These are phyloP conservation scores for Speleostelium caveatum DNA, from an alignment of 78 protist species.

Conservation along the genomic window DNA sequence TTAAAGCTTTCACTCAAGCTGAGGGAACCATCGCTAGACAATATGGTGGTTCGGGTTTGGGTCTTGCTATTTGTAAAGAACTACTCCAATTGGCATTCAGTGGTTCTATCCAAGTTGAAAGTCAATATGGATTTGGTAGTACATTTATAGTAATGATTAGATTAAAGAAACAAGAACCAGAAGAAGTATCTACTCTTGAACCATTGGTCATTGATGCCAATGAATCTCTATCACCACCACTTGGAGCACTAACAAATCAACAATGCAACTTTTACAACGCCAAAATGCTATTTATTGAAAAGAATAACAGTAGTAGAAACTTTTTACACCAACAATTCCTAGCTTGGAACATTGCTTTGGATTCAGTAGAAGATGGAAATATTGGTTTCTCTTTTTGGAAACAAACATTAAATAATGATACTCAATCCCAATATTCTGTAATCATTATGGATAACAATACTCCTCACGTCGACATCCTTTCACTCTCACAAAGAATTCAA, in stretches of 20 bases:
- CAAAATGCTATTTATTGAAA: slow-evolving; percentile 42
- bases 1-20: slow-evolving; percentile 70
- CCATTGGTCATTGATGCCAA: not conserved
- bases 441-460: slow-evolving; percentile 35
- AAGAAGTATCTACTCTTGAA: not conserved
- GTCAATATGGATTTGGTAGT: slow-evolving; percentile 57
- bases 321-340: slow-evolving; percentile 20
- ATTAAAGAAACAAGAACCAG: not conserved
- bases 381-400: slow-evolving; percentile 11
- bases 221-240: not conserved
- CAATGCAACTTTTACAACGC: slow-evolving; percentile 16
- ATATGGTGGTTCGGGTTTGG: slow-evolving; percentile 61
- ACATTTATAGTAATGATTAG: slow-evolving; percentile 6
- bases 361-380: slow-evolving; percentile 25
- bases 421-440: slow-evolving; percentile 16
- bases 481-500: slow-evolving; percentile 10
- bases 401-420: not conserved
- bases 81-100: slow-evolving; percentile 36
- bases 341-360: slow-evolving; percentile 39
- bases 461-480: slow-evolving; percentile 10
- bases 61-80: slow-evolving; percentile 64
- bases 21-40: slow-evolving; percentile 67
- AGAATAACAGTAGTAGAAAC: slow-evolving; percentile 13
- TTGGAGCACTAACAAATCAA: not conserved
- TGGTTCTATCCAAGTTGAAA: slow-evolving; percentile 52